Evolutionary conservation across 192 early-diverging fungal species (phyloP), one percentile per base, ranked within the genome.

Genomic region (Coemansia guatemalensis): DNA sequence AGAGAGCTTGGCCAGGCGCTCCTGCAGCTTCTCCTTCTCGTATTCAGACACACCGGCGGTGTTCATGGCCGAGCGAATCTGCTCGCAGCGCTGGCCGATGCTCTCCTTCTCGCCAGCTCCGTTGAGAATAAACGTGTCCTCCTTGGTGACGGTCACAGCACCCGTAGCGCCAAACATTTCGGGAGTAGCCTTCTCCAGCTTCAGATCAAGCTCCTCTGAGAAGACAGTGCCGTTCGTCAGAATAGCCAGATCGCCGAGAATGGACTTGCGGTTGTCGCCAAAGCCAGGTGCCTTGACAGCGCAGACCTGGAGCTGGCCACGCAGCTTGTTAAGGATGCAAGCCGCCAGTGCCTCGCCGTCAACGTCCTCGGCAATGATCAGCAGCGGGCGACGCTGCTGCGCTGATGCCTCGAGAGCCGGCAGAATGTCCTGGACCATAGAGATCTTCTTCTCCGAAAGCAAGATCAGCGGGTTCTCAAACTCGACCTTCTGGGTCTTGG

Each of bases 261-360:
- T 99, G 35, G 92, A 92, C 88, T 99, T 99, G 82, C 98, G 92
- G 91, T 99, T 98, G 82, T 99, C 98, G 78, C 98, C 98, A 65
- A 98, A 99, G 39, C 98, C 98, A 39, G 98, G 98, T 7, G 98
- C 95, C 90, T 99, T 99, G 83, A 99, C 96, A 50, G 92, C 92
- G 69, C 88, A 90, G 41, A 99, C 95, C 81, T 93, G 91, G 67
- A 99, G 81, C 82, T 99, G 96, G 29, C 96, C 98, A 60, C 98
- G 90, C 72, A 99, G 89, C 89, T 98, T 99, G 92, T 99, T 99
- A 53, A 99, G 85, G 67, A 99, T 96, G 83, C 96, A 98, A 30
- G 98, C 96, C 58, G 98, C 98, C 58, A 99, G 88, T 47, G 98
- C 98, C 82, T 99, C 98, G 53, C 98, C 98, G 68, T 99, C 98